A percentile compares a stretch with the other conserved stretches of the same genome.
phyloP scores from a whole-genome alignment of 129 eudicot species.

The Saposhnikovia divaricata region DNA sequence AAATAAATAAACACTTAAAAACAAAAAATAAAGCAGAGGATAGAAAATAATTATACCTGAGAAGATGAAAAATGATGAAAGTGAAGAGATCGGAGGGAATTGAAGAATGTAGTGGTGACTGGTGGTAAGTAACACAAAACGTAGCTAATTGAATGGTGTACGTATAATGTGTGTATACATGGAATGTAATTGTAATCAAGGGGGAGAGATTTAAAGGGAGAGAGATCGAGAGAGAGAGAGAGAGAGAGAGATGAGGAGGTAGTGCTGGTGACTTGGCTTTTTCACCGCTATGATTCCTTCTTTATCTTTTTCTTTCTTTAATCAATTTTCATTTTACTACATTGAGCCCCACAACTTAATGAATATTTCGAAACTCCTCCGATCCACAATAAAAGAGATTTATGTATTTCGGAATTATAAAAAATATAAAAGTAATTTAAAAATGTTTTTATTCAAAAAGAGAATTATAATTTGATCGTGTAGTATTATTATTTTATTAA shows the following conservation, averaged over 20 bases:
- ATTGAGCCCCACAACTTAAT: neutral
- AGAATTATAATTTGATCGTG: no score
- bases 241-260: neutral
- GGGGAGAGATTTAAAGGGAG: neutral
- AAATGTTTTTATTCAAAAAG: no score
- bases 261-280: neutral
- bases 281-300: constrained; percentile 4
- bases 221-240: neutral
- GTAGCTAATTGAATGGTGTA: neutral
- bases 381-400: no score
- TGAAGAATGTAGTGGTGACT: neutral
- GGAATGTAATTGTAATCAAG: neutral
- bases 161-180: neutral
- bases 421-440: no score
- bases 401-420: no score
- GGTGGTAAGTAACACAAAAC: neutral
- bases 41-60: neutral
- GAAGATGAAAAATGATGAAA: neutral
- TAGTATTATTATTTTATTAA: no score
- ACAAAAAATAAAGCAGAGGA: neutral
- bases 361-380: no score
- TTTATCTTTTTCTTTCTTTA: neutral
- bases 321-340: neutral
- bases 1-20: no score
- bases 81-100: neutral